phyloP scores from a whole-genome alignment of 1,284 basidiomycete genomes.

The Moesziomyces sp. region DNA sequence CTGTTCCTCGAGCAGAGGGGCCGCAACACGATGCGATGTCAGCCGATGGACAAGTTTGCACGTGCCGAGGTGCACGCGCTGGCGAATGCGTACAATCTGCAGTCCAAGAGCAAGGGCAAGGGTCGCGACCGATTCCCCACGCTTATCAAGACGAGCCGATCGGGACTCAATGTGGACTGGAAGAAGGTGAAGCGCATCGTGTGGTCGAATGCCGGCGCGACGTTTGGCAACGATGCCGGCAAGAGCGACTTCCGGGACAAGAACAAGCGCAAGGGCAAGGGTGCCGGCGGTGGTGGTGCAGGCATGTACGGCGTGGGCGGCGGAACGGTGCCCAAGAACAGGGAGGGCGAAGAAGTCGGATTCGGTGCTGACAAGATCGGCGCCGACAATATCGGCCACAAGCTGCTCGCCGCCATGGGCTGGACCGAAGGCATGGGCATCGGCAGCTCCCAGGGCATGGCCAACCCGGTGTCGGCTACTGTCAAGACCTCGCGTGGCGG shows the following conservation, averaged over 20 bases:
- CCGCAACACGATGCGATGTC: constrained; percentile 58
- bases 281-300: constrained; percentile 9
- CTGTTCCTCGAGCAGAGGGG: constrained; percentile 49
- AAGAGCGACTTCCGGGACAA: constrained; percentile 36
- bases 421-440: constrained; percentile 64
- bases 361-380: constrained; percentile 63
- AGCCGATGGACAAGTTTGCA: constrained; percentile 65
- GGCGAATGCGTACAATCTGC: constrained; percentile 60
- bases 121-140: constrained; percentile 58
- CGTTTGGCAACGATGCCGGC: constrained; percentile 47
- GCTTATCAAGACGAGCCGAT: constrained; percentile 61
- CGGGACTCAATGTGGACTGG: constrained; percentile 46
- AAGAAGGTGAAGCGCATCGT: constrained; percentile 50
- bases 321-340: constrained; percentile 51
- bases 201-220: constrained; percentile 39
- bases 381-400: constrained; percentile 65
- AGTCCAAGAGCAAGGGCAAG: constrained; percentile 56
- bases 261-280: constrained; percentile 30
- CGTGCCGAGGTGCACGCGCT: constrained; percentile 64
- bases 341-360: constrained; percentile 63
- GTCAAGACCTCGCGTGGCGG: constrained; percentile 63
- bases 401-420: constrained; percentile 64
- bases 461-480: constrained; percentile 62
- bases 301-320: constrained; percentile 42
- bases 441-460: constrained; percentile 57